Percentiles rank a stretch among this genome's conserved stretches.
Evolutionary conservation across 2,329 filamentous ascomycete genomes (phyloP).

Genomic region (Ophiosphaerella herpotricha): DNA sequence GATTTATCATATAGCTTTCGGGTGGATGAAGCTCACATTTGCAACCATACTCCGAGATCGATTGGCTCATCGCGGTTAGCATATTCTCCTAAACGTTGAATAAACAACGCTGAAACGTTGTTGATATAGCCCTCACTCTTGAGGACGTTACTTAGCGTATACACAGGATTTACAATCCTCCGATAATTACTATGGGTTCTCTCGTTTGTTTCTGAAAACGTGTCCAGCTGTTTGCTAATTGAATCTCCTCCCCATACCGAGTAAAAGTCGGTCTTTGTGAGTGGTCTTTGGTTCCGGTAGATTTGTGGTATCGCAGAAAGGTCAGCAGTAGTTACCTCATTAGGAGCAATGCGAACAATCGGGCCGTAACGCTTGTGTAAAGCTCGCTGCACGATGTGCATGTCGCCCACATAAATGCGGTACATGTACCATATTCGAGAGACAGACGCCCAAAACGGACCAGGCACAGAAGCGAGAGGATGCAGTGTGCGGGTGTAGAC

Average conservation of each 20-base stretch:
- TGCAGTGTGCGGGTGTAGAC: slow-evolving; percentile 11
- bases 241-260: slow-evolving; percentile 14
- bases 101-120: slow-evolving; percentile 7
- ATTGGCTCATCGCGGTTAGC: slow-evolving; percentile 15
- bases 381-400: slow-evolving; percentile 8
- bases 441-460: slow-evolving; percentile 21
- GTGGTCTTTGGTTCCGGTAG: slow-evolving; percentile 18
- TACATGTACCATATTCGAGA: slow-evolving; percentile 25
- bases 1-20: not conserved
- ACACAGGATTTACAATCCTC: slow-evolving; percentile 14
- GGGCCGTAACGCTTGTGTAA: slow-evolving; percentile 38
- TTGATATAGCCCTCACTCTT: slow-evolving; percentile 21
- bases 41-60: slow-evolving; percentile 21
- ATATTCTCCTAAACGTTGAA: slow-evolving; percentile 18
- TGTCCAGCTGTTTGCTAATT: slow-evolving; percentile 12
- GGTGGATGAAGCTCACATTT: slow-evolving; percentile 30
- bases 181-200: slow-evolving; percentile 14
- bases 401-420: slow-evolving; percentile 12
- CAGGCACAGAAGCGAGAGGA: slow-evolving; percentile 20
- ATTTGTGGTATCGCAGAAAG: slow-evolving; percentile 12
- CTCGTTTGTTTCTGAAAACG: slow-evolving; percentile 16
- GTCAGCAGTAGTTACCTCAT: slow-evolving; percentile 37
- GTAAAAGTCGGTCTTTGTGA: slow-evolving; percentile 26
- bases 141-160: slow-evolving; percentile 17
- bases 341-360: slow-evolving; percentile 53